phyloP scores from a whole-genome alignment of 1,284 basidiomycete species.

The Cerrena zonata region DNA sequence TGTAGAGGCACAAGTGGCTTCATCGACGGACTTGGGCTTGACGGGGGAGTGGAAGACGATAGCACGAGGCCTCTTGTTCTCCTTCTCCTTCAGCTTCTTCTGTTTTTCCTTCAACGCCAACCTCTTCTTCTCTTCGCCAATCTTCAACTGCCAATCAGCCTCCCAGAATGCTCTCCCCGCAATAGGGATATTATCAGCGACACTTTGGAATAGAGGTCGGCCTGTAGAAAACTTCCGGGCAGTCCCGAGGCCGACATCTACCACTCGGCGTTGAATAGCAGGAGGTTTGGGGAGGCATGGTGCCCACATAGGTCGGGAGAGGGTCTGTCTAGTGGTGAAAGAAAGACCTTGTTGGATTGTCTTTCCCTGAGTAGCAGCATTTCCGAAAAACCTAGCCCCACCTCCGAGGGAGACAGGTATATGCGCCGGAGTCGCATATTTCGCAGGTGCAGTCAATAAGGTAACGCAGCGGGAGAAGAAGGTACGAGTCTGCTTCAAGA shows the following conservation, averaged over 20 bases:
- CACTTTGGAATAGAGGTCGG: constrained; percentile 68
- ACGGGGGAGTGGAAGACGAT: constrained; percentile 11
- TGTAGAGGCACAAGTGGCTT: constrained; percentile 8
- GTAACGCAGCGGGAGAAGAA: constrained; percentile 51
- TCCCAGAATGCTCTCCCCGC: constrained; percentile 63
- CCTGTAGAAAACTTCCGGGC: constrained; percentile 67
- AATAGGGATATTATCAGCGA: constrained; percentile 71
- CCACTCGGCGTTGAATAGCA: constrained; percentile 40
- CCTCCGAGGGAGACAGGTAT: constrained; percentile 31
- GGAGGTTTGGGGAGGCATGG: constrained; percentile 56
- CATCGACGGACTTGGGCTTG: not conserved
- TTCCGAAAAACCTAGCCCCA: constrained; percentile 30
- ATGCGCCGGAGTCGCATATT: constrained; percentile 32
- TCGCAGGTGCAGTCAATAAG: constrained; percentile 53
- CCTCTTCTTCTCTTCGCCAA: constrained; percentile 38
- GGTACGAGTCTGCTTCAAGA: constrained; percentile 50
- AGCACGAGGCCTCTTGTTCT: constrained; percentile 26
- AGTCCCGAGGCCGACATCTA: constrained; percentile 65
- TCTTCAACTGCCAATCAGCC: constrained; percentile 58
- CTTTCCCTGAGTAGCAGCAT: constrained; percentile 15
- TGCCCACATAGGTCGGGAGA: constrained; percentile 35
- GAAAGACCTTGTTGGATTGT: constrained; percentile 35
- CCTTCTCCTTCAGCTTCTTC: constrained; percentile 23
- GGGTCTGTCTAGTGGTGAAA: constrained; percentile 42
- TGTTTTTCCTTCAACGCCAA: constrained; percentile 22